Evolutionary conservation across 1,284 basidiomycete genomes (phyloP).

Genomic region (Trichosporon sp.): DNA sequence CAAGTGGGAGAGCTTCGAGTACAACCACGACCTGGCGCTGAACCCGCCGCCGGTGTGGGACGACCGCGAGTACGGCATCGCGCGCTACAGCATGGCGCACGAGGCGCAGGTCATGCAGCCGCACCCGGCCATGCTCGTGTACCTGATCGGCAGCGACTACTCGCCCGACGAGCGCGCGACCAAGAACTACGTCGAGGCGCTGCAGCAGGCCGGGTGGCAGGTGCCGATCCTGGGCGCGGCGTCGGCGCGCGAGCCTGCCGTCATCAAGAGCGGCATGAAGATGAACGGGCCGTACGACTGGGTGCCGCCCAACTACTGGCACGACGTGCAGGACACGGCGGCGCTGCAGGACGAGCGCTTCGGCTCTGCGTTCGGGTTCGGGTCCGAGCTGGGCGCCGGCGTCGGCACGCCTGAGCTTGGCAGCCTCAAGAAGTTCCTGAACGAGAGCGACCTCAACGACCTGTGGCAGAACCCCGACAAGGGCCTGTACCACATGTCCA

Average conservation of each 20-base stretch:
- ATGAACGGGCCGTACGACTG: background rate
- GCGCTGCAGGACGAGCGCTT: background rate
- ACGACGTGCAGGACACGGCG: background rate
- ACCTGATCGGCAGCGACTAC: background rate
- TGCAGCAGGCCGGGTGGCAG: background rate
- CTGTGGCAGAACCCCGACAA: background rate
- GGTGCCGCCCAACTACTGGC: background rate
- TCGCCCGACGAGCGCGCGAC: background rate
- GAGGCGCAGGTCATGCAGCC: background rate
- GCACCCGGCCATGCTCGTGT: background rate
- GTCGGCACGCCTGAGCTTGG: background rate
- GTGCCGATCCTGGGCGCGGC: background rate
- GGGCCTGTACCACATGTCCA: conserved; percentile 5
- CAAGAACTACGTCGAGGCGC: background rate
- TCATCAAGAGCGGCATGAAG: background rate
- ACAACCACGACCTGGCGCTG: background rate
- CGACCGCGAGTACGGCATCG: conserved; percentile 2
- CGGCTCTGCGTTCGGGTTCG: background rate
- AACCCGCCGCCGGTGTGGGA: background rate
- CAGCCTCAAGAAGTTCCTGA: background rate
- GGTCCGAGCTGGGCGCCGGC: background rate
- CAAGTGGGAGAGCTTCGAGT: background rate
- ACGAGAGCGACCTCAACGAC: background rate
- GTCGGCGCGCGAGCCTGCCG: background rate
- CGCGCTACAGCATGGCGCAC: background rate